Base-by-base conservation (phyloP, 2,329 filamentous ascomycete species). In the Aphanocladium album region DNA sequence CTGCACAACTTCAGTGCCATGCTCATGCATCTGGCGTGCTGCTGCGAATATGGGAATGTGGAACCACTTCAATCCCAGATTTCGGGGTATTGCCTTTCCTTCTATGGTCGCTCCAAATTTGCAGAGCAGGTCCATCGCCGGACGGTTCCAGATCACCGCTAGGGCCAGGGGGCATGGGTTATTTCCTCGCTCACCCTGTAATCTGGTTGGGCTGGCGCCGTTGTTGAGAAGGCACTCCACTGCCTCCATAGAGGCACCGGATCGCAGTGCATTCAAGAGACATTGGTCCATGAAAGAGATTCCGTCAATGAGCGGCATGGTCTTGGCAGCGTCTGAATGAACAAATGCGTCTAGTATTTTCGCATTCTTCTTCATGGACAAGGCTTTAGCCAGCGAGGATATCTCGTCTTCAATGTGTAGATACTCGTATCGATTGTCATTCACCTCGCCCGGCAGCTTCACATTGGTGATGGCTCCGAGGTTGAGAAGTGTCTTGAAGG, bases 351-450 rank as follows among this genome's bases (percentile, higher is more conserved):
- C 8, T 14, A 57, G 46, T 16, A 43, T 23, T 11, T 21, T 33
- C 8, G 23, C 55, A 17, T 57, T 45, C 23, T 17, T 51, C 35
- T 43, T 39, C 35, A 37, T 41, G 14, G 55, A 30, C 23, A 57
- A 23, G 7, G 46, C 19, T 30, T 47, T 51, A 16, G 55, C 55
- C 9, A 57, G 55, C 12, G 55, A 57, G 8, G 27, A 8, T 11
- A 50, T 21, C 19, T 57, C 55, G 14, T 57, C 55, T 3, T 21
- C 33, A 8, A 43, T 23, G 16, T 57, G 46, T n/a, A 57, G n/a
- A 17, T 57, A 57, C 17, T 57, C 55, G 14, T 57, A 57, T 12
- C 45, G 55, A 8, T 47, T 57, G 43, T 57, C 27, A 14, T 39
- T 41, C 1, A 23, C 45, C 21, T 46, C 21, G 6, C 25, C 35